Conservation (phyloP, 176 grass and related monocot genomes). For the Bromus sterilis region DNA sequence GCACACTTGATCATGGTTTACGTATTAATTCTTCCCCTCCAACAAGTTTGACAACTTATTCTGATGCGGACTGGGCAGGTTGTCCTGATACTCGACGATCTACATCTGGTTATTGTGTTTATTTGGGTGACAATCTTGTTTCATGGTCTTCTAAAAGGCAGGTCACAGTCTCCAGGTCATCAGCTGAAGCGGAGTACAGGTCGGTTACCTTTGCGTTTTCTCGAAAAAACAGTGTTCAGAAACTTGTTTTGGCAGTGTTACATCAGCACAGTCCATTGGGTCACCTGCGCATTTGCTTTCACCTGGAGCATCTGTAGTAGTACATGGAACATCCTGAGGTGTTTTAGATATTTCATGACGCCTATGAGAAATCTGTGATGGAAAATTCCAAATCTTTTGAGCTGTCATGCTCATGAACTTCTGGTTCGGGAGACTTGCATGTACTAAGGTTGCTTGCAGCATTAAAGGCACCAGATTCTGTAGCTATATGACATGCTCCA, state of each 20-base stretch:
- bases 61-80: no score
- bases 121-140: no score
- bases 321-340: constrained; percentile 2
- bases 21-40: no score
- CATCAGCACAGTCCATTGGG: constrained; percentile 1
- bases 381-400: constrained; percentile 16
- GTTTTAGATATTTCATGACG: constrained; percentile 10
- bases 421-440: background rate
- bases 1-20: no score
- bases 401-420: constrained; percentile 22
- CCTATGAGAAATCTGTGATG: constrained; percentile 15
- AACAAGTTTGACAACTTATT: no score
- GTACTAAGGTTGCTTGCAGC: constrained; percentile 9
- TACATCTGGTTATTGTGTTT: no score
- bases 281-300: constrained; percentile 13
- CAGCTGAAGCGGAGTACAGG: no score
- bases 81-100: no score
- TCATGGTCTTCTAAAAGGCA: no score
- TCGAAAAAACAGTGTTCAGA: constrained; percentile 15
- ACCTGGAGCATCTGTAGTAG: background rate
- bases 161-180: no score
- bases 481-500: constrained; percentile 20
- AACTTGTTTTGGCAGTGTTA: constrained; percentile 8
- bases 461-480: constrained; percentile 5
- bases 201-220: no score